Conservation (phyloP, 495 filamentous ascomycete species). For the Tricharina praecox region DNA sequence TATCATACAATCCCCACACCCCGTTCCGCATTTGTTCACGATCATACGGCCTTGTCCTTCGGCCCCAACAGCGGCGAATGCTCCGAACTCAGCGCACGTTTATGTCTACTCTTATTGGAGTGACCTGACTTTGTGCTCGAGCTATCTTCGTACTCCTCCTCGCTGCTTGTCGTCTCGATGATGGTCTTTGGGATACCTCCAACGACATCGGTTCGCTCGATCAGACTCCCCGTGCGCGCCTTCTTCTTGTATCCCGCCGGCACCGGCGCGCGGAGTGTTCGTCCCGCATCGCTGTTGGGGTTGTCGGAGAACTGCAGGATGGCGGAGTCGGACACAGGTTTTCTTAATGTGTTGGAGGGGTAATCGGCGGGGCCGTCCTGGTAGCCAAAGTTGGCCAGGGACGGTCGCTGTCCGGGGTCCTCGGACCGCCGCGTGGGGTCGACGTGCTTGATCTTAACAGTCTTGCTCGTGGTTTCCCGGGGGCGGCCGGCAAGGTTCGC, state of each 20-base stretch:
- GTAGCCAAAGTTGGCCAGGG: neutral
- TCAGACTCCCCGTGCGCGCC: constrained; percentile 23
- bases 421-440: neutral
- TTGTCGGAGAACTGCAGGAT: neutral
- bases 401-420: neutral
- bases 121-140: neutral
- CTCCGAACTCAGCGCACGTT: neutral
- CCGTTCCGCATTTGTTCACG: neutral
- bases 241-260: constrained; percentile 10
- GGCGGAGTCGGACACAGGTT: too few species aligned
- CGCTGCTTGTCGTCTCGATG: constrained; percentile 23
- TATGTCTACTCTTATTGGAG: neutral
- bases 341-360: too few species aligned
- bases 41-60: neutral
- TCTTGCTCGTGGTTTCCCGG: constrained; percentile 63
- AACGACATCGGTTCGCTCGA: constrained; percentile 19
- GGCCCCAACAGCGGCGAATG: neutral
- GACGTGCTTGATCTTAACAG: constrained; percentile 49
- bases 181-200: constrained; percentile 24
- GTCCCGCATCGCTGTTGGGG: neutral
- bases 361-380: neutral
- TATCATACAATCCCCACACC: neutral
- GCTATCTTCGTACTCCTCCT: neutral
- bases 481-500: constrained; percentile 79
- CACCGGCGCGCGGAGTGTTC: neutral